phyloP scores from a whole-genome alignment of 148 eudicot genomes.

The Persicaria tinctoria region DNA sequence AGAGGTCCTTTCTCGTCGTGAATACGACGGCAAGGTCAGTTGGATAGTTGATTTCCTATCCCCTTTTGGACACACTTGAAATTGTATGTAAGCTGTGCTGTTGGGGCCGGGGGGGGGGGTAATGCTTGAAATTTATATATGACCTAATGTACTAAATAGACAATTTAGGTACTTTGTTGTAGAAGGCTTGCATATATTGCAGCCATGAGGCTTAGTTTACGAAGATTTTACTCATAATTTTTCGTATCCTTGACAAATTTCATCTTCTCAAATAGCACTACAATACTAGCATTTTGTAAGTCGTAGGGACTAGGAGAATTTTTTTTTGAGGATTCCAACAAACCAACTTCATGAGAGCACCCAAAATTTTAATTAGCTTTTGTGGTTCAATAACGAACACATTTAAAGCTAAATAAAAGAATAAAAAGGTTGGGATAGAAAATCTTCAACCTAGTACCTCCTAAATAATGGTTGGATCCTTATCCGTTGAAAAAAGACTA shows the following conservation, averaged over 20 bases:
- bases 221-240: not conserved
- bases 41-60: constrained; percentile 8
- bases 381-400: too few species aligned
- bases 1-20: constrained; percentile 26
- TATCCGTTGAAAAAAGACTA: too few species aligned
- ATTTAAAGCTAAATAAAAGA: too few species aligned
- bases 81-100: not conserved
- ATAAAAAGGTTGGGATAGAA: too few species aligned
- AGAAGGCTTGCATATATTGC: not conserved
- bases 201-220: not conserved
- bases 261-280: not conserved
- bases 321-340: too few species aligned
- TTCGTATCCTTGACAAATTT: not conserved
- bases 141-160: not conserved
- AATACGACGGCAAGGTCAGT: constrained; percentile 43
- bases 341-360: too few species aligned
- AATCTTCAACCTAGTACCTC: too few species aligned
- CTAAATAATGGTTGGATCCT: too few species aligned
- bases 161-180: not conserved
- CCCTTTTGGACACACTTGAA: not conserved
- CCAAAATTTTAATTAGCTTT: too few species aligned
- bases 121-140: not conserved
- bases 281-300: too few species aligned
- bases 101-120: not conserved
- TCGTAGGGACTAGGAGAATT: too few species aligned